A percentile compares a stretch with the other conserved stretches of the same genome.
These are phyloP conservation scores for Aspergillus awamori DNA, from an alignment of 2,329 filamentous ascomycete species.

Conservation along the genomic window DNA sequence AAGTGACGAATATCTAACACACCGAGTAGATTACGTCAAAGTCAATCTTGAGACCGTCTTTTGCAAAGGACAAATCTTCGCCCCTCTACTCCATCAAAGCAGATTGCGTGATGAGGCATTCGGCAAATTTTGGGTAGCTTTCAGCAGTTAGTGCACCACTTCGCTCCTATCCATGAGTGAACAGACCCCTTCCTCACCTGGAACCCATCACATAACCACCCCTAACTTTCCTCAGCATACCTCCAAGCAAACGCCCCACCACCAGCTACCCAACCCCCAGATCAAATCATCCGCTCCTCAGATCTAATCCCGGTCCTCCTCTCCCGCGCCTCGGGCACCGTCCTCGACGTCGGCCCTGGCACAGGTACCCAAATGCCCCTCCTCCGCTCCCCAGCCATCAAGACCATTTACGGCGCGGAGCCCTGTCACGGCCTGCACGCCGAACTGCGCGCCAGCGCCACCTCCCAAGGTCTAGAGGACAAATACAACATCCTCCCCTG, in stretches of 20 bases:
- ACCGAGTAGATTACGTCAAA: constrained; percentile 33
- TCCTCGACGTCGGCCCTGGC: constrained; percentile 57
- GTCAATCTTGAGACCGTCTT: constrained; percentile 40
- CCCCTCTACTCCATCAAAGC: constrained; percentile 34
- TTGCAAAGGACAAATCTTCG: constrained; percentile 37
- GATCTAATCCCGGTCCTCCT: constrained; percentile 47
- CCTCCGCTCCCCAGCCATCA: constrained; percentile 49
- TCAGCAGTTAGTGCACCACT: constrained; percentile 34
- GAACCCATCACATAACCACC: background rate
- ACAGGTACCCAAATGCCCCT: constrained; percentile 54
- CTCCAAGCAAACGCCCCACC: constrained; percentile 14
- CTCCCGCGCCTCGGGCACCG: constrained; percentile 43
- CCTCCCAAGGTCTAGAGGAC: constrained; percentile 44
- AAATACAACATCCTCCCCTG: constrained; percentile 56
- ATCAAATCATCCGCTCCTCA: constrained; percentile 33
- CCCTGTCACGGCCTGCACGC: constrained; percentile 54
- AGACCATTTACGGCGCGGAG: constrained; percentile 58
- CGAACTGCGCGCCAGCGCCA: constrained; percentile 46
- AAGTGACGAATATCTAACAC: constrained; percentile 18
- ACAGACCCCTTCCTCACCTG: constrained; percentile 3
- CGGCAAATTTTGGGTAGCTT: constrained; percentile 45
- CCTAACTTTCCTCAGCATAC: constrained; percentile 14
- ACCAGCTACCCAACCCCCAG: constrained; percentile 10
- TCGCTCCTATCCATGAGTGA: background rate
- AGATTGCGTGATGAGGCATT: constrained; percentile 45